Conservation (phyloP, 257 asterid species). For the Solanum medicagineum region DNA sequence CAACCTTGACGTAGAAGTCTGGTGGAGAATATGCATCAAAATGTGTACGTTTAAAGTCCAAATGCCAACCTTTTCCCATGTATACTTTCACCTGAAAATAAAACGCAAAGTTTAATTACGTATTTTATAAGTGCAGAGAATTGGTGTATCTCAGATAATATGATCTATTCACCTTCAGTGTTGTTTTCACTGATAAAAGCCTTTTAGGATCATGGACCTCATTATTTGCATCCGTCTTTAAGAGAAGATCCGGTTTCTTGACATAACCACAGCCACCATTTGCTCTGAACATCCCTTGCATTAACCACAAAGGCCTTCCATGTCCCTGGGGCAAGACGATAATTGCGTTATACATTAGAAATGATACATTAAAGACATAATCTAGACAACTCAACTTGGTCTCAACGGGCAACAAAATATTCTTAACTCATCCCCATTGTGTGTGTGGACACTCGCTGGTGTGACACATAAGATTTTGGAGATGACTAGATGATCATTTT, state of each 20-base stretch:
- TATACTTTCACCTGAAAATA: slow-evolving; percentile 44
- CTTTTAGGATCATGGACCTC: slow-evolving; percentile 49
- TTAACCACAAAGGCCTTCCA: slow-evolving; percentile 70
- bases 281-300: slow-evolving; percentile 75
- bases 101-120: background rate
- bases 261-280: slow-evolving; percentile 84
- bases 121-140: background rate
- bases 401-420: background rate
- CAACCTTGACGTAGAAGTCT: slow-evolving; percentile 74
- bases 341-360: background rate
- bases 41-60: slow-evolving; percentile 57
- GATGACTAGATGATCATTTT: background rate
- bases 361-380: background rate
- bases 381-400: background rate
- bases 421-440: background rate
- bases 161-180: slow-evolving; percentile 33
- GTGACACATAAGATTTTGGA: background rate
- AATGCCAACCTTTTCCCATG: slow-evolving; percentile 76
- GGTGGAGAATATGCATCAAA: slow-evolving; percentile 74
- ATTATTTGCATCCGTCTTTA: slow-evolving; percentile 19
- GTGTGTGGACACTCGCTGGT: background rate
- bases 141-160: background rate
- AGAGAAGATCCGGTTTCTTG: slow-evolving; percentile 56
- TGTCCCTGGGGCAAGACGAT: slow-evolving; percentile 25
- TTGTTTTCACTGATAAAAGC: slow-evolving; percentile 29